These are phyloP conservation scores for Trametes punicea DNA, from an alignment of 768 basidiomycete genomes.

Conservation along the genomic window DNA sequence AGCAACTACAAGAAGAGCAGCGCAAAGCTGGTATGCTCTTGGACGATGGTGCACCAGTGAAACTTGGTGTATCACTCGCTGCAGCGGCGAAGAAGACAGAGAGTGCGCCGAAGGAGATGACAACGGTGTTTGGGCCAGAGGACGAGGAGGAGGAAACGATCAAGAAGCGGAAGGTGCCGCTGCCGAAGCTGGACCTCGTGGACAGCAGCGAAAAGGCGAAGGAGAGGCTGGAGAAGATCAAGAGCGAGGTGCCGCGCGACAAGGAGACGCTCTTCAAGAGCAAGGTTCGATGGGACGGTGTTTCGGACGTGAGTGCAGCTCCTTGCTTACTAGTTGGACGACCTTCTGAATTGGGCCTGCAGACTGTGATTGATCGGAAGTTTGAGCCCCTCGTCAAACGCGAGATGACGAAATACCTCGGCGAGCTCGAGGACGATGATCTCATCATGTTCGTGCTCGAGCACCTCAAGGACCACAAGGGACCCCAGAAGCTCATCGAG, in stretches of 20 bases:
- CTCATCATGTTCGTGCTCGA: conserved; percentile 92
- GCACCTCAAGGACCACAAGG: conserved; percentile 88
- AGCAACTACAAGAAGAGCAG: conserved; percentile 85
- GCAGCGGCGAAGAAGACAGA: conserved; percentile 45
- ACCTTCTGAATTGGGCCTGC: conserved; percentile 18
- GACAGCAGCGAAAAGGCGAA: conserved; percentile 76
- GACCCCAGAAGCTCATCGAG: conserved; percentile 80
- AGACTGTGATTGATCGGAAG: conserved; percentile 83
- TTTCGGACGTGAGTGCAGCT: conserved; percentile 69
- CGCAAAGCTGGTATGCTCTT: conserved; percentile 86
- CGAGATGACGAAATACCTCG: conserved; percentile 83
- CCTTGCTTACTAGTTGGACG: background rate
- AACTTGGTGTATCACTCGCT: conserved; percentile 73
- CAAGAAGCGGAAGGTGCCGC: conserved; percentile 77
- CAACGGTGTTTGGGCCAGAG: conserved; percentile 73
- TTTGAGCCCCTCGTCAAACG: conserved; percentile 81
- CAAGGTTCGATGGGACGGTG: conserved; percentile 89
- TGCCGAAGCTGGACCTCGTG: conserved; percentile 90
- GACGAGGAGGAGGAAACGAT: conserved; percentile 82
- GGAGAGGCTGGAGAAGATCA: conserved; percentile 78
- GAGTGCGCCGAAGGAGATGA: conserved; percentile 38
- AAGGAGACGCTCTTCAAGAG: conserved; percentile 77
- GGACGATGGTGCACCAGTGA: conserved; percentile 89
- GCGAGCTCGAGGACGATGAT: conserved; percentile 91
- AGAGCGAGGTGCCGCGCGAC: conserved; percentile 68